Evolutionary conservation across 345 rosid species (phyloP).

Genomic region (Linum trigynum): DNA sequence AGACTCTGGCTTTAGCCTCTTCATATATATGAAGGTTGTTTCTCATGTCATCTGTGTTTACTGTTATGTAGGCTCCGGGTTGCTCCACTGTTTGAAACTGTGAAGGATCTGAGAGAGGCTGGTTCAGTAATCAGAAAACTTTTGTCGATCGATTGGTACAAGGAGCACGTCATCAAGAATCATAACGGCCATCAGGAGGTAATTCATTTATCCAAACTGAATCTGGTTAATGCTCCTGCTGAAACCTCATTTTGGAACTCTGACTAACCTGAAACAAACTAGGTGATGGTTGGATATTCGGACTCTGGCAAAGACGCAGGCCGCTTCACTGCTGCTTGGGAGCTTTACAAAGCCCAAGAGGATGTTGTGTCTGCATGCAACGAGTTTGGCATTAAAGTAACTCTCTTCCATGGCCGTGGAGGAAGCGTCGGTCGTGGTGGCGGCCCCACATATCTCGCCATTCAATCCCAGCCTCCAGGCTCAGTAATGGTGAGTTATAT

Average conservation of each 20-base stretch:
- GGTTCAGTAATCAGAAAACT: constrained; percentile 76
- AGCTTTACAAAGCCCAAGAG: constrained; percentile 97
- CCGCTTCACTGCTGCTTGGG: constrained; percentile 99
- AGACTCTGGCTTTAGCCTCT: neutral
- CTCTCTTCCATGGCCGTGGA: constrained; percentile 96
- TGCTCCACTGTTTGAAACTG: constrained; percentile 93
- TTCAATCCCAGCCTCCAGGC: constrained; percentile 98
- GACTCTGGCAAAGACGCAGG: constrained; percentile 99
- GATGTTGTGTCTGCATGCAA: constrained; percentile 94
- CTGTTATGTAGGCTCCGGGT: constrained; percentile 63
- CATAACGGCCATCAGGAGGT: constrained; percentile 95
- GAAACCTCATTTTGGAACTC: neutral
- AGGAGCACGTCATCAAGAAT: constrained; percentile 64
- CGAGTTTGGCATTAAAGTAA: constrained; percentile 77
- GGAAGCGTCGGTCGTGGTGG: constrained; percentile 99
- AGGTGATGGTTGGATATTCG: constrained; percentile 99
- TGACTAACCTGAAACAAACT: constrained; percentile 13
- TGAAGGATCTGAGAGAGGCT: constrained; percentile 79
- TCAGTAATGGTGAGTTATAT: constrained; percentile 82
- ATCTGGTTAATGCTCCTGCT: neutral
- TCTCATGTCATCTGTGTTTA: constrained; percentile 5
- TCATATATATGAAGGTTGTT: neutral
- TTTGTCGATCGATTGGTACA: constrained; percentile 89
- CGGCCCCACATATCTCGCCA: constrained; percentile 93
- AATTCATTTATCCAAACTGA: constrained; percentile 9